Percentiles rank a stretch among this genome's conserved stretches.
Conservation (phyloP, 192 early-diverging fungal species). For the Backusella luteola region DNA sequence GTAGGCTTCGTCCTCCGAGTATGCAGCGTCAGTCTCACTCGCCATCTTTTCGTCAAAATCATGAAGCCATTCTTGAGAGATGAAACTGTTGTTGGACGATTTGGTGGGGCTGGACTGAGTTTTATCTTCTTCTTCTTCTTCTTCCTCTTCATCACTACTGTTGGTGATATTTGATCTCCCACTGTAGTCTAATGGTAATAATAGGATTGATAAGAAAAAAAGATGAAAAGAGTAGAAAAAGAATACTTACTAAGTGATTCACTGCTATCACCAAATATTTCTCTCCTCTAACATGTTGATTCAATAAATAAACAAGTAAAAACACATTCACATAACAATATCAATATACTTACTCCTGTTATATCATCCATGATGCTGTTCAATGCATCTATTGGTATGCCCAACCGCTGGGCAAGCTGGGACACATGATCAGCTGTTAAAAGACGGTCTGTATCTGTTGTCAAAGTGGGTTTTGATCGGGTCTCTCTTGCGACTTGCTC, state of each 20-base stretch:
- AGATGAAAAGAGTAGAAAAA: neutral
- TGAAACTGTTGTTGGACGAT: neutral
- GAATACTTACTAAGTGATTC: neutral
- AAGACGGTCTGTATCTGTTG: neutral
- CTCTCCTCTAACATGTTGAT: neutral
- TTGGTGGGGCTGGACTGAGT: neutral
- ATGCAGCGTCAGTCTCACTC: neutral
- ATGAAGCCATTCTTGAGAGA: neutral
- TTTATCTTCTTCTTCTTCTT: neutral
- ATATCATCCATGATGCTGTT: neutral
- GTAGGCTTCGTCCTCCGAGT: neutral
- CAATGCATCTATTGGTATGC: neutral
- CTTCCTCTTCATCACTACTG: too few species aligned
- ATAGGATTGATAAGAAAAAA: neutral
- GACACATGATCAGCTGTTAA: neutral
- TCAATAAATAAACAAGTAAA: too few species aligned
- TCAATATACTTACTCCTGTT: neutral
- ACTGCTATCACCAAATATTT: neutral
- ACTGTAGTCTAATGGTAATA: neutral
- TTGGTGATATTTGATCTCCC: neutral
- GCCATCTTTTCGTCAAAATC: neutral
- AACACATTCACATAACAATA: neutral
- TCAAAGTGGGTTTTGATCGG: neutral
- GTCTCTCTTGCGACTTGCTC: neutral
- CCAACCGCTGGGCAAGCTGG: neutral